Evolutionary conservation across 805 yeast genomes (phyloP), one percentile per base, ranked within the genome.

Genomic region (Saccharomycopsis capsularis): DNA sequence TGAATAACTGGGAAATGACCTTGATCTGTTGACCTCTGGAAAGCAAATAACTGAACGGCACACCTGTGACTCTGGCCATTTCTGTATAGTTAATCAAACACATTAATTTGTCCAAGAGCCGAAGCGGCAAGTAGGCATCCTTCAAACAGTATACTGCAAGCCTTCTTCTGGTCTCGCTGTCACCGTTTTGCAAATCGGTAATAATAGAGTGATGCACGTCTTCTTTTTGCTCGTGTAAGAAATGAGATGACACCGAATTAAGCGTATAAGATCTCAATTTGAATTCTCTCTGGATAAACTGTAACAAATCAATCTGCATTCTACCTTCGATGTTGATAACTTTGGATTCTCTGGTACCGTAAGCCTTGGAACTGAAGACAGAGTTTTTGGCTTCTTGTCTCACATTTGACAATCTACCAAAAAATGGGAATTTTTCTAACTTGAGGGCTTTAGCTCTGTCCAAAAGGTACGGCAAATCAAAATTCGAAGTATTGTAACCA

Each of bases 31-130:
- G 99, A 36, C 99, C 99, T 62, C 99, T 77, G 15, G 95, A 64
- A 40, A 93, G 68, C 53, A 93, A 73, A 61, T 81, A 91, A 1
- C 96, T 84, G 60, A 93, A 88, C 0, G 99, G 99, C 9, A 93
- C 98, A 56, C 99, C 99, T 0, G 99, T 93, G 24, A 93, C 99
- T 70, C 99, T 82, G 1, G 99, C 97, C 99, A 93, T 93, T 67
- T 93, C 99, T 0, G 97, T 91, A 66, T 93, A 93, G 61, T 93
- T 93, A 53, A 95, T 95, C 53, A 93, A 71, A 59, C 97, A 89
- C 99, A 93, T 95, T 47, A 93, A 74, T 60, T 91, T 95, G 55
- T 91, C 97, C 59, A 90, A 66, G 34, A 93, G 71, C 55, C 99
- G 70, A 58, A 93, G 62, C 1, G 99, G 99, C 41, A 93, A 70